A percentile compares a stretch with the other conserved stretches of the same genome.
These are phyloP conservation scores for Geotrichum cucujoidarum DNA, from an alignment of 1,139 yeast genomes.

Conservation along the genomic window DNA sequence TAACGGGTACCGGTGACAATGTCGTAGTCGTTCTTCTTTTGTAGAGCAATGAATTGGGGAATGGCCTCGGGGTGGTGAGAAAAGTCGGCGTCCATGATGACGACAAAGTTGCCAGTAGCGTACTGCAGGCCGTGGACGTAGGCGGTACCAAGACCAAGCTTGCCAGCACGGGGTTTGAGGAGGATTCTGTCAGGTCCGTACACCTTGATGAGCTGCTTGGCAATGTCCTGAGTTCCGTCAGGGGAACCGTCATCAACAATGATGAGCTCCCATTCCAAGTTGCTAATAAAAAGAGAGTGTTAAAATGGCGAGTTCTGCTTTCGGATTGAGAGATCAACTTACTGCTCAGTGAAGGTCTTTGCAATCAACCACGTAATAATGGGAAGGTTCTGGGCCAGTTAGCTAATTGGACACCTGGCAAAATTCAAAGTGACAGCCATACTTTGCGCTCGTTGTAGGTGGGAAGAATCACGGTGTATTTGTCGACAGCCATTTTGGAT, in stretches of 20 bases:
- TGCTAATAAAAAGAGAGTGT: slow-evolving; percentile 2
- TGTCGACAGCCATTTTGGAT: slow-evolving; percentile 37
- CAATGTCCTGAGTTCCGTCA: slow-evolving; percentile 75
- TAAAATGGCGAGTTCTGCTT: too few relatives aligned
- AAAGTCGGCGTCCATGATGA: slow-evolving; percentile 84
- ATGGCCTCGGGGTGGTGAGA: slow-evolving; percentile 76
- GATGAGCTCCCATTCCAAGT: slow-evolving; percentile 67
- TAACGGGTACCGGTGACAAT: slow-evolving; percentile 85
- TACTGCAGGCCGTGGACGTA: slow-evolving; percentile 72
- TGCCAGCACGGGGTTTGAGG: slow-evolving; percentile 71
- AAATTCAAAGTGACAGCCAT: slow-evolving; percentile 14
- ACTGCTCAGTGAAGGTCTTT: slow-evolving; percentile 57
- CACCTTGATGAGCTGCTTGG: slow-evolving; percentile 56
- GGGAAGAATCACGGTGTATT: slow-evolving; percentile 73
- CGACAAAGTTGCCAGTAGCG: slow-evolving; percentile 70
- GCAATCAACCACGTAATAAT: slow-evolving; percentile 67
- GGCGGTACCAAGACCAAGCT: slow-evolving; percentile 78
- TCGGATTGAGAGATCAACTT: too few relatives aligned
- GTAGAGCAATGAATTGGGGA: slow-evolving; percentile 68
- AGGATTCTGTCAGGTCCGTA: slow-evolving; percentile 63
- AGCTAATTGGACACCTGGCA: neutral
- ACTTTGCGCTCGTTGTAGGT: slow-evolving; percentile 69
- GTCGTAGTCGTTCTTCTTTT: slow-evolving; percentile 59
- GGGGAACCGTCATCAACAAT: slow-evolving; percentile 81
- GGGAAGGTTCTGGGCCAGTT: slow-evolving; percentile 48